A percentile compares a stretch with the other conserved stretches of the same genome.
phyloP scores from a whole-genome alignment of 495 filamentous ascomycete genomes.

The Penicillium coffeae region DNA sequence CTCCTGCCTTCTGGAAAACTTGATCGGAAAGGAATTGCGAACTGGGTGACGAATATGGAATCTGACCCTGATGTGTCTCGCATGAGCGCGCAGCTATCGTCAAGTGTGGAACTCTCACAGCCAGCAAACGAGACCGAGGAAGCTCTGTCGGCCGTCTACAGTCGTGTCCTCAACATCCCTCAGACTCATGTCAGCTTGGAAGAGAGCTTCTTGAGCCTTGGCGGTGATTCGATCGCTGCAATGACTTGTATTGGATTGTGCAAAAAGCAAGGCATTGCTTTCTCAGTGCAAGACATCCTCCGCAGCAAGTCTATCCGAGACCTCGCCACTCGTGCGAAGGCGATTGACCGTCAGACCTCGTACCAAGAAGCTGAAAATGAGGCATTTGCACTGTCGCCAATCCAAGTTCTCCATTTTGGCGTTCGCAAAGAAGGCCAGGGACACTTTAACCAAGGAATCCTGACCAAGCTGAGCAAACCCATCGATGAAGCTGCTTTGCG shows the following conservation, averaged over 20 bases:
- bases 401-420: slow-evolving; percentile 68
- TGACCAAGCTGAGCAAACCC: slow-evolving; percentile 52
- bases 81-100: background rate
- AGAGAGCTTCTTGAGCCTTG: slow-evolving; percentile 60
- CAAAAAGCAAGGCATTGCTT: slow-evolving; percentile 47
- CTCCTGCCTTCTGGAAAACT: slow-evolving; percentile 51
- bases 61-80: slow-evolving; percentile 22
- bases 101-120: slow-evolving; percentile 8
- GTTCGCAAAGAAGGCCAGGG: slow-evolving; percentile 50
- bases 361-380: slow-evolving; percentile 43
- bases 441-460: slow-evolving; percentile 71
- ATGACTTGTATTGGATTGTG: slow-evolving; percentile 59
- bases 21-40: slow-evolving; percentile 40
- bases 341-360: slow-evolving; percentile 24
- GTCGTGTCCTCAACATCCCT: slow-evolving; percentile 51
- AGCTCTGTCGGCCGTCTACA: slow-evolving; percentile 43
- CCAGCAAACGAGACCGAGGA: slow-evolving; percentile 33
- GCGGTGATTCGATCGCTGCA: slow-evolving; percentile 67
- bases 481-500: slow-evolving; percentile 46
- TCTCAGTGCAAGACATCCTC: slow-evolving; percentile 53
- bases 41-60: slow-evolving; percentile 33
- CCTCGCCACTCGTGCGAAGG: slow-evolving; percentile 32
- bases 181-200: slow-evolving; percentile 43
- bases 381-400: slow-evolving; percentile 63
- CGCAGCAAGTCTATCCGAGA: slow-evolving; percentile 45